Conservation (phyloP, 768 basidiomycete species). For the Leucocoprinus leucothites region DNA sequence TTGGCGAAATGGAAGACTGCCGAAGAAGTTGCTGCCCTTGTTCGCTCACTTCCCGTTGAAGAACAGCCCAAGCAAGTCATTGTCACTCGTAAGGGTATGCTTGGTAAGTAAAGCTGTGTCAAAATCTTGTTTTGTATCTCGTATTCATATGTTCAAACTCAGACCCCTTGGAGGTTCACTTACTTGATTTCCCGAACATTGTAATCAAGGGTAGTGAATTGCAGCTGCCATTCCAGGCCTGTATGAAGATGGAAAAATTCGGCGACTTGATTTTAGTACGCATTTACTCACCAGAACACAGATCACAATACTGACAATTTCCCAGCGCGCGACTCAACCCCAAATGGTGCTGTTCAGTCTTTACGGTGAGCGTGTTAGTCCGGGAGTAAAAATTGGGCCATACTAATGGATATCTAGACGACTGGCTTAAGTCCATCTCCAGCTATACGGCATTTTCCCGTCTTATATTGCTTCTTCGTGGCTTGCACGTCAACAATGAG, state of each 20-base stretch:
- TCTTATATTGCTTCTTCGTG: constrained; percentile 93
- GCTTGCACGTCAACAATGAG: constrained; percentile 98
- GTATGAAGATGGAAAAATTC: constrained; percentile 99
- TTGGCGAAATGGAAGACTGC: constrained; percentile 99
- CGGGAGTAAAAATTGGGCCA: background rate
- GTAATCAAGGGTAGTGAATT: constrained; percentile 99
- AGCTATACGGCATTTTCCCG: constrained; percentile 99
- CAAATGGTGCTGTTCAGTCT: constrained; percentile 99
- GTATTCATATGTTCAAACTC: constrained; percentile 9
- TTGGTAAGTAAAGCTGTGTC: constrained; percentile 50
- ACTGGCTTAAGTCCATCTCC: constrained; percentile 99
- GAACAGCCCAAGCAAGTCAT: constrained; percentile 99
- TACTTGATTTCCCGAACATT: constrained; percentile 99
- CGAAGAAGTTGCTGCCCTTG: constrained; percentile 98
- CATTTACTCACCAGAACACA: background rate
- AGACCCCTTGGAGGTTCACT: constrained; percentile 96
- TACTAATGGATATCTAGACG: constrained; percentile 49
- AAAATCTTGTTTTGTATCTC: background rate
- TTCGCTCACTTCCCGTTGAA: constrained; percentile 98
- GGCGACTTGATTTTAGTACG: constrained; percentile 90
- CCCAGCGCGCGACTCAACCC: constrained; percentile 90
- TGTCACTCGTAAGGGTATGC: constrained; percentile 99
- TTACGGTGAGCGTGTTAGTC: constrained; percentile 53
- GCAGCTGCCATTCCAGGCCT: constrained; percentile 98
- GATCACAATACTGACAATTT: constrained; percentile 13